Percentiles rank a stretch among this genome's conserved stretches.
phyloP scores from a whole-genome alignment of 2,329 filamentous ascomycete genomes.

The Microcera coccophila region DNA sequence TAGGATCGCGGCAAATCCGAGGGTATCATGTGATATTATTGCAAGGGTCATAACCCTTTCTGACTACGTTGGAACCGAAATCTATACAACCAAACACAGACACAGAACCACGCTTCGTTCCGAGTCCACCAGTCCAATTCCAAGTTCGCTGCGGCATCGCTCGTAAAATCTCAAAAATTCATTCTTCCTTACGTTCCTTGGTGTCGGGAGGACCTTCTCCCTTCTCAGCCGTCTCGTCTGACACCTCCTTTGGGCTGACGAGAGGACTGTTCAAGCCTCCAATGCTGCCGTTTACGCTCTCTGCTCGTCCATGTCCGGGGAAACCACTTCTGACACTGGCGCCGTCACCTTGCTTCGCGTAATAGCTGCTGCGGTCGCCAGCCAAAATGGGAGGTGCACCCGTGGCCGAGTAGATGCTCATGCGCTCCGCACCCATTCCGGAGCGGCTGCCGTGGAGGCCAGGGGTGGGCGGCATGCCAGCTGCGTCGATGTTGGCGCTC shows the following conservation, averaged over 20 bases:
- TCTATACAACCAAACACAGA: conserved; percentile 9
- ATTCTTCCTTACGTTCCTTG: conserved; percentile 20
- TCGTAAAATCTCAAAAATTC: conserved; percentile 4
- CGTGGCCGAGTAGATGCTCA: conserved; percentile 75
- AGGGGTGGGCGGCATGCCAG: conserved; percentile 42
- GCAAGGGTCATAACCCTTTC: conserved; percentile 14
- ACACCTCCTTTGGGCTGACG: conserved; percentile 51
- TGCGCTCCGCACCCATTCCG: conserved; percentile 55
- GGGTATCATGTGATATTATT: conserved; percentile 32
- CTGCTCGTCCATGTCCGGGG: conserved; percentile 71
- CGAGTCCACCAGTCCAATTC: conserved; percentile 1
- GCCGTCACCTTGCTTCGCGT: conserved; percentile 67
- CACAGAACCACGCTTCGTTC: conserved; percentile 1
- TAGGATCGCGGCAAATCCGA: conserved; percentile 6
- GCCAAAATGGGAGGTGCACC: conserved; percentile 62
- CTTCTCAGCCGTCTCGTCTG: conserved; percentile 34
- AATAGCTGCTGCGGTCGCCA: conserved; percentile 78
- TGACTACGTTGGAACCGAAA: conserved; percentile 18
- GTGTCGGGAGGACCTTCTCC: conserved; percentile 20
- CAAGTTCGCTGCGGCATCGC: conserved; percentile 16
- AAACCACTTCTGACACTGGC: conserved; percentile 75
- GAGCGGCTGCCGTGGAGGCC: conserved; percentile 51
- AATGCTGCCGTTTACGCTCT: conserved; percentile 77
- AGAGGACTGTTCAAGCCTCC: conserved; percentile 59
- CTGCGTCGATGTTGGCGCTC: conserved; percentile 62